These are phyloP conservation scores for Suillus spraguei DNA, from an alignment of 768 basidiomycete species.

Conservation along the genomic window DNA sequence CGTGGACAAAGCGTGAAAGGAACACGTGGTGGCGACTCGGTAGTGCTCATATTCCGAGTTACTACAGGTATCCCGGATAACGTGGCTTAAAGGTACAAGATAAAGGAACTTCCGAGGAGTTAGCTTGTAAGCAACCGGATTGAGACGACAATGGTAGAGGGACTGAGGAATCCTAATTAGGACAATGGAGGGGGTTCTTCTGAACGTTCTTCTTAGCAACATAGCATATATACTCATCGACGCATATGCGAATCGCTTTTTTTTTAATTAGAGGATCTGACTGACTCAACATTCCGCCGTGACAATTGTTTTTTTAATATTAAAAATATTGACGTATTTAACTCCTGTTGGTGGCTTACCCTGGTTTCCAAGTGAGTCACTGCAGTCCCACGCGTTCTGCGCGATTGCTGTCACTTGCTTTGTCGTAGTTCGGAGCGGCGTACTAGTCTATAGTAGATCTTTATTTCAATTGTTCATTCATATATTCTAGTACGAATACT, in stretches of 20 bases:
- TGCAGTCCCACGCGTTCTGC: not conserved
- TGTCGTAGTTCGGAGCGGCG: not conserved
- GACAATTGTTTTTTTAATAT: not conserved
- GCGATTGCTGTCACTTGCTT: slow-evolving; percentile 1
- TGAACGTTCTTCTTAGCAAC: too few relatives aligned
- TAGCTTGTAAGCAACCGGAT: not conserved
- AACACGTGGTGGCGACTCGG: not conserved
- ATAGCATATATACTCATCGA: too few relatives aligned
- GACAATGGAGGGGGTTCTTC: too few relatives aligned
- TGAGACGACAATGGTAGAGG: not conserved
- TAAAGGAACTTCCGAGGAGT: not conserved
- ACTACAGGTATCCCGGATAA: not conserved
- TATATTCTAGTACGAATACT: not conserved
- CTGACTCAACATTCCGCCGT: too few relatives aligned
- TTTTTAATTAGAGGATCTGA: too few relatives aligned
- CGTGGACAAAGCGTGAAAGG: not conserved
- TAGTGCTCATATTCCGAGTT: not conserved
- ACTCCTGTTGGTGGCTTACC: not conserved
- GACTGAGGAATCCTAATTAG: not conserved
- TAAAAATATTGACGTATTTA: not conserved
- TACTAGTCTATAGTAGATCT: too few relatives aligned
- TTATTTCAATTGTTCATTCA: not conserved
- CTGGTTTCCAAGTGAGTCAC: slow-evolving; percentile 1
- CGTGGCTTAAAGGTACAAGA: not conserved
- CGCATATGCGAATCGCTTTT: too few relatives aligned